Base-by-base conservation (phyloP, 169 alveolate genomes). In the Eimeria nieschulzi region DNA sequence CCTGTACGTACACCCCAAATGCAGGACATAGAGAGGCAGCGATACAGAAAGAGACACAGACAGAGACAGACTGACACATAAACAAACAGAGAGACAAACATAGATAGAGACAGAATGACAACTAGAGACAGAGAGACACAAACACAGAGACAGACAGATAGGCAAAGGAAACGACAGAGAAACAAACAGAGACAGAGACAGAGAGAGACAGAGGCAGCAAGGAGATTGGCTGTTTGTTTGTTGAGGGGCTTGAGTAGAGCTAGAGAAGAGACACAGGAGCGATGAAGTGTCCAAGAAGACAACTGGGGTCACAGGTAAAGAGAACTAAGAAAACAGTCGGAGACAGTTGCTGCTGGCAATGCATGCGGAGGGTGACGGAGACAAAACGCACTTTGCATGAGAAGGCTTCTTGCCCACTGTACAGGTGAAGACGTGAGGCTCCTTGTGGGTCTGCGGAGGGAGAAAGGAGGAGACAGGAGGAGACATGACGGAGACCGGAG, bases 341-440 rank as follows among this genome's bases (percentile, higher is more conserved):
- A 33, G 46, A 33, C 46, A 33, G 46, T 33, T 33, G 46, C 46
- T 33, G 46, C 46, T 33, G 46, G 46, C 46, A 33, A 33, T 33
- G 46, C 46, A 33, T 33, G 46, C 46, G 46, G 46, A 33, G 46
- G 3, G 46, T 1, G 46, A 33, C 46, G 46, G 46, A 33, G 46
- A 33, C 46, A 21, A 25, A 26, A 21, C 87, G 12, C 25, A 82
- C 90, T 63, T 39, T 13, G 93, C 93, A 17, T 87, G 93, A 6
- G 93, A 87, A 6, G 93, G 93, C 80, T 87, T 87, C 80, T 78
- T 71, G 17, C 93, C 93, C 63, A 87, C 93, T 5, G 93, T 87
- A n/a, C 71, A 54, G 2, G 92, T 70, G 51, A 86, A 86, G 46
- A 75, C 84, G 19, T 75, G 64, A n/a, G 84, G 84, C 84, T 75